A percentile compares a stretch with the other conserved stretches of the same genome.
Conservation (phyloP, 441 rosid species). For the Erodium texanum region DNA sequence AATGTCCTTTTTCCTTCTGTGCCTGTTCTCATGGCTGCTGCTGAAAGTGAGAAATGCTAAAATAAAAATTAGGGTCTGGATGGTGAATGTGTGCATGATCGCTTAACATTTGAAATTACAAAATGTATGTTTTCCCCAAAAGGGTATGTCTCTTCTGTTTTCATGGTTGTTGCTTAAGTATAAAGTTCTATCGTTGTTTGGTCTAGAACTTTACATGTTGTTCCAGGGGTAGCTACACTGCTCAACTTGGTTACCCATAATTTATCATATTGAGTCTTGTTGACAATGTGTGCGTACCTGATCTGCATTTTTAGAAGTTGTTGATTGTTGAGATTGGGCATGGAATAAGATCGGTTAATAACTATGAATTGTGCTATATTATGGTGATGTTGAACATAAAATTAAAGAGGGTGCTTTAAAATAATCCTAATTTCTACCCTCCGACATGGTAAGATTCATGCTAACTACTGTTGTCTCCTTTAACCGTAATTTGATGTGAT, state of each 20-base stretch:
- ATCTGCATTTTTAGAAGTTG: background rate
- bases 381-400: background rate
- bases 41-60: background rate
- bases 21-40: too few species aligned
- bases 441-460: background rate
- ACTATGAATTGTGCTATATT: background rate
- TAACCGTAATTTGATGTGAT: conserved; percentile 9
- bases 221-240: too few species aligned
- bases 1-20: too few species aligned
- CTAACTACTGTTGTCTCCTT: background rate
- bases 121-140: conserved; percentile 2
- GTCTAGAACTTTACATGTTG: background rate
- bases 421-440: background rate
- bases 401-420: background rate
- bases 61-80: background rate
- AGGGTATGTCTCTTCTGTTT: background rate
- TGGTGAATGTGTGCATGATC: background rate
- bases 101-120: background rate
- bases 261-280: too few species aligned
- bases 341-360: background rate
- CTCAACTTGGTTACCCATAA: too few species aligned
- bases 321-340: background rate
- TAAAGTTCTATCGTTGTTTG: background rate
- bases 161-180: background rate
- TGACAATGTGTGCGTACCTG: too few species aligned